Evolutionary conservation across 306 rosid species (phyloP), one percentile per base, ranked within the genome.

Genomic region (Ormosia semicastrata): DNA sequence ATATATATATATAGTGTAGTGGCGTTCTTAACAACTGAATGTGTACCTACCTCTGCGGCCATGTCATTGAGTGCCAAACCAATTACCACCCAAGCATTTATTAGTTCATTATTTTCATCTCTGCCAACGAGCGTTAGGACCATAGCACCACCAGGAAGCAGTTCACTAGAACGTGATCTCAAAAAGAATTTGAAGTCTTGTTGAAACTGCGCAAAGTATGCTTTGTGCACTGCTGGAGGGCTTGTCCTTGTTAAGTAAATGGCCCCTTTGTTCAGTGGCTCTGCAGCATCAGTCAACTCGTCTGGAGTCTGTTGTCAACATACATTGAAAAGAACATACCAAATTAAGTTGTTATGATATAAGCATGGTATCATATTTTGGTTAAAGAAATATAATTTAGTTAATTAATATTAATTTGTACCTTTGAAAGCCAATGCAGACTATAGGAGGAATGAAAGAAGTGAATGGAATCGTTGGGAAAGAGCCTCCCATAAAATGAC

Each of bases 141-240:
- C 89, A 91, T 85, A 3, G 75, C 15, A 4, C 94, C 90, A 2
- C 84, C 85, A 1, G 58, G 53, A 15, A 89, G 86, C 7, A 91
- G 56, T 72, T 89, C 92, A 49, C 39, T 52, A 0, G 83, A 86
- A 14, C 94, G 90, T 63, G 57, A 82, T 7, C 71, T 59, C 10
- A 91, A 33, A 12, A 91, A 91, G 3, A 73, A 2, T 3, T 85
- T 76, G 66, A 91, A 89, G 33, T 86, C 91, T 10, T 79, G 7
- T 47, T 85, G 36, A 73, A 89, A 91, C 36, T 85, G 86, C 1
- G 77, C 53, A 2, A 66, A 39, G 62, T 85, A 84, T 3, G 87
- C 84, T 41, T 75, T 75, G 41, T 59, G 70, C 57, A 75, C 79
- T 24, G 32, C 58, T 41, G 72, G 72, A 13, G 89, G 85, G 65